Conservation (phyloP, 345 rosid genomes). For the Hibiscus syriacus region DNA sequence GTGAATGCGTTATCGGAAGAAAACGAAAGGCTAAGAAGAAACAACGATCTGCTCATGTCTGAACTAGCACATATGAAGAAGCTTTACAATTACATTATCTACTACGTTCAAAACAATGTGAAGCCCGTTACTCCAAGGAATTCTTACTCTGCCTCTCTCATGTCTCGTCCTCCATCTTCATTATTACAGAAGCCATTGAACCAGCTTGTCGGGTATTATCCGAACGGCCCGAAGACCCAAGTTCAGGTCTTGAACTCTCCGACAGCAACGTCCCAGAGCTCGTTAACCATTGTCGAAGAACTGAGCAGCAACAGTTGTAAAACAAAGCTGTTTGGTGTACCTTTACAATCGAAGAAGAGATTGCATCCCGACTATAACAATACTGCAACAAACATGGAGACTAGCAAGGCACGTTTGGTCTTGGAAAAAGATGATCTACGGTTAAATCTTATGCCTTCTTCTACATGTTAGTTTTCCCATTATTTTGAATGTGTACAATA, state of each 20-base stretch:
- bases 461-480: constrained; percentile 36
- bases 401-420: constrained; percentile 53
- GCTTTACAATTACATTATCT: constrained; percentile 85
- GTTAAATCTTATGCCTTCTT: constrained; percentile 77
- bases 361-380: constrained; percentile 31
- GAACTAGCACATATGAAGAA: constrained; percentile 89
- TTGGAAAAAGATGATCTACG: constrained; percentile 75
- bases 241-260: constrained; percentile 32
- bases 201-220: constrained; percentile 39
- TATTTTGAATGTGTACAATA: not conserved
- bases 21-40: constrained; percentile 72
- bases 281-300: constrained; percentile 35
- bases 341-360: constrained; percentile 69
- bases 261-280: constrained; percentile 31
- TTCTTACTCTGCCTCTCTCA: constrained; percentile 40
- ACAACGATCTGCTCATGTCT: constrained; percentile 66
- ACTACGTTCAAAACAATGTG: constrained; percentile 86
- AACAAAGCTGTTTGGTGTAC: constrained; percentile 75
- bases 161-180: constrained; percentile 25
- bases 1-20: constrained; percentile 69
- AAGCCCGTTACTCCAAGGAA: constrained; percentile 72
- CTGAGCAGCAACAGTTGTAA: constrained; percentile 30
- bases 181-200: constrained; percentile 40
- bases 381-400: constrained; percentile 31
- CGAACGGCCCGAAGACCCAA: constrained; percentile 15